phyloP scores from a whole-genome alignment of 345 rosid species.

The Brassica carinata region DNA sequence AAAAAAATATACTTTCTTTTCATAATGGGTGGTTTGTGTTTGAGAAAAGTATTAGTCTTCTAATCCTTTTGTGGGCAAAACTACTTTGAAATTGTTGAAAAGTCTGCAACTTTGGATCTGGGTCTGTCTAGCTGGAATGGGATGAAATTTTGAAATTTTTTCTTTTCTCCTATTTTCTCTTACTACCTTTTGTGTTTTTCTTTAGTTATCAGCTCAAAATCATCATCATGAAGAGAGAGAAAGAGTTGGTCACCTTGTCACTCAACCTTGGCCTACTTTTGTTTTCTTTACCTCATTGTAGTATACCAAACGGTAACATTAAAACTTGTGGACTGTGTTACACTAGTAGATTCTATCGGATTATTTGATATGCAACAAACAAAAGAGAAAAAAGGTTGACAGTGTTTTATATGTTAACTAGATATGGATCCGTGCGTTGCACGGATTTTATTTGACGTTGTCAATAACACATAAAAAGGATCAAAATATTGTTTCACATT shows the following conservation, averaged over 20 bases:
- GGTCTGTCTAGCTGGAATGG: slow-evolving; percentile 31
- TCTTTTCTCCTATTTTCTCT: background rate
- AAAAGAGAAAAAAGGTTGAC: background rate
- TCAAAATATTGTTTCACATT: too few relatives aligned
- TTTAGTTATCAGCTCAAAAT: slow-evolving; percentile 2
- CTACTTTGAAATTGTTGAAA: slow-evolving; percentile 34
- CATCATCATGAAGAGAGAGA: slow-evolving; percentile 40
- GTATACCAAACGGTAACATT: slow-evolving; percentile 29
- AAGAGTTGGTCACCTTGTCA: slow-evolving; percentile 52
- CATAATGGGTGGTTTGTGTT: background rate
- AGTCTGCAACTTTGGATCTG: slow-evolving; percentile 43
- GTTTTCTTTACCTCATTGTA: background rate
- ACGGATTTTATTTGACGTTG: too few relatives aligned
- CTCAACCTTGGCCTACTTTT: slow-evolving; percentile 34
- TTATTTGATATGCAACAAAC: background rate
- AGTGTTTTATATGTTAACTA: background rate
- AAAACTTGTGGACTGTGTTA: background rate
- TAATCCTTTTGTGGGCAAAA: slow-evolving; percentile 30
- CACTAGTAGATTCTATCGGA: background rate
- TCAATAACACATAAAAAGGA: too few relatives aligned
- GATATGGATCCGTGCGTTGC: too few relatives aligned
- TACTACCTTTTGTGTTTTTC: slow-evolving; percentile 12
- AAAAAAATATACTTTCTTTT: background rate
- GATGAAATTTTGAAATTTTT: slow-evolving; percentile 24
- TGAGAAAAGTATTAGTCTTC: slow-evolving; percentile 35